These are phyloP conservation scores for Plantago major DNA, from an alignment of 257 asterid species.

Conservation along the genomic window DNA sequence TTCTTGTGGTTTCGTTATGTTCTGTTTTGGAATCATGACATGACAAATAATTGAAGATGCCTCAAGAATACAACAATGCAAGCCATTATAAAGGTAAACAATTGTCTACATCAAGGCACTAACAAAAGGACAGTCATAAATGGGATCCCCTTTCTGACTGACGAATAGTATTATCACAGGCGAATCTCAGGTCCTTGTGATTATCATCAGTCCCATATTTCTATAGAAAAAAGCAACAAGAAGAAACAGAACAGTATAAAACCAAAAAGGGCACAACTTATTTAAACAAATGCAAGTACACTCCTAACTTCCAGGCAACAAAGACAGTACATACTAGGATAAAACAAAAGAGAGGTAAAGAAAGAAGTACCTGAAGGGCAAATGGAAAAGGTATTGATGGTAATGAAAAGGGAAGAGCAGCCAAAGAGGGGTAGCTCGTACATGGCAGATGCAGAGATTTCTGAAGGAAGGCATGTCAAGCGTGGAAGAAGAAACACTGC, in stretches of 20 bases:
- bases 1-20: neutral
- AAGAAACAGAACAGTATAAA: neutral
- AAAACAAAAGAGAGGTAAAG: slow-evolving; percentile 10
- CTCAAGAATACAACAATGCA: neutral
- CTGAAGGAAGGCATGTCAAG: slow-evolving; percentile 22
- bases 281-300: no score
- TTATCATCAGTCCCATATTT: neutral
- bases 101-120: no score
- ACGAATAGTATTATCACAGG: neutral
- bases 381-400: slow-evolving; percentile 5
- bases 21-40: neutral
- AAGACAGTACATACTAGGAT: slow-evolving; percentile 9
- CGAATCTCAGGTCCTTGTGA: neutral
- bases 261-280: neutral
- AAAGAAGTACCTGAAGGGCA: neutral
- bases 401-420: slow-evolving; percentile 19
- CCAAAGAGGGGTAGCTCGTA: slow-evolving; percentile 19
- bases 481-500: slow-evolving; percentile 33
- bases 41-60: neutral
- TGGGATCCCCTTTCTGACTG: neutral
- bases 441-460: slow-evolving; percentile 15
- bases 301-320: slow-evolving; percentile 2
- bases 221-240: neutral
- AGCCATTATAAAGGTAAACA: no score
- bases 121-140: neutral